These are phyloP conservation scores for Coffea canephora DNA, from an alignment of 257 asterid genomes.

Conservation along the genomic window DNA sequence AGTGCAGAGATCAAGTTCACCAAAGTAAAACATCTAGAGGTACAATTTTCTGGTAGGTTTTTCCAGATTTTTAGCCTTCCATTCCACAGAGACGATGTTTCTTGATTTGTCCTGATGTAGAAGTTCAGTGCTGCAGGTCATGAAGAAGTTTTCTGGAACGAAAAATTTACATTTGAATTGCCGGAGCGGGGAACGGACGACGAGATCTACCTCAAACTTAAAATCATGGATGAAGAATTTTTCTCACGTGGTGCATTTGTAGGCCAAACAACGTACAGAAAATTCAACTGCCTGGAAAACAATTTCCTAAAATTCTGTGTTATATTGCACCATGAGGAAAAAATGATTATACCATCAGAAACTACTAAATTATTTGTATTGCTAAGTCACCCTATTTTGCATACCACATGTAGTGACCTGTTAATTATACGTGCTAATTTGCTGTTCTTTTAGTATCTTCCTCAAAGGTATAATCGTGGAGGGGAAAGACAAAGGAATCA, in stretches of 20 bases:
- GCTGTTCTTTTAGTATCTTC: conserved; percentile 44
- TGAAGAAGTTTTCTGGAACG: conserved; percentile 63
- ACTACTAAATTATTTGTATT: too few relatives aligned
- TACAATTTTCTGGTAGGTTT: conserved; percentile 12
- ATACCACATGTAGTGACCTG: not conserved
- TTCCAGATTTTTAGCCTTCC: not conserved
- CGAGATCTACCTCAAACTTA: conserved; percentile 52
- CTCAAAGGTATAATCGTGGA: conserved; percentile 63
- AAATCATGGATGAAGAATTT: conserved; percentile 54
- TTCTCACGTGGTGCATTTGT: conserved; percentile 42
- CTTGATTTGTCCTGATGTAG: not conserved
- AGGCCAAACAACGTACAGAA: conserved; percentile 62
- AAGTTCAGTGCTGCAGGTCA: conserved; percentile 31
- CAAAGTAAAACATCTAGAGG: conserved; percentile 67
- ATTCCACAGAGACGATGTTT: not conserved
- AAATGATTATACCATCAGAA: too few relatives aligned
- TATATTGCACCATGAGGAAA: too few relatives aligned
- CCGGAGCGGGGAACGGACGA: conserved; percentile 37
- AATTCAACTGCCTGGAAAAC: not conserved
- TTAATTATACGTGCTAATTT: not conserved
- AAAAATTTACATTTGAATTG: conserved; percentile 54
- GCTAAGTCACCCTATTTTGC: too few relatives aligned
- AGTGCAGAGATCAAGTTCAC: conserved; percentile 58
- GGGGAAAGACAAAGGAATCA: conserved; percentile 43
- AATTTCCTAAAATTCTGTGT: not conserved